Conservation (phyloP, 2,329 filamentous ascomycete species). For the Emmonsiellopsis sp. region DNA sequence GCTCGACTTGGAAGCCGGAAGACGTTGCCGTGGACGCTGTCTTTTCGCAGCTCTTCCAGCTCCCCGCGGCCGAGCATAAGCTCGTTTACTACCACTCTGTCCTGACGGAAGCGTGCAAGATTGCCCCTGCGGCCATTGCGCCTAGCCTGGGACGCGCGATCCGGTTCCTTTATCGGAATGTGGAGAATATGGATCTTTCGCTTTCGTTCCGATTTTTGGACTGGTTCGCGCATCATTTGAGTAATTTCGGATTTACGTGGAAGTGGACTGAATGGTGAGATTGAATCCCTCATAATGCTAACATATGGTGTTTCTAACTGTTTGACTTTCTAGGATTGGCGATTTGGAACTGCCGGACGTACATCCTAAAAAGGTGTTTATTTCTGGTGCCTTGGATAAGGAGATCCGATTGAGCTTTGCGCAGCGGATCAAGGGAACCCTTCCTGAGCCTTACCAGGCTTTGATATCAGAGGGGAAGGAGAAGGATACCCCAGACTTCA, state of each 20-base stretch:
- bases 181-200: conserved; percentile 78
- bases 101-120: conserved; percentile 89
- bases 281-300: conserved; percentile 7
- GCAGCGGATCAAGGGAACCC: conserved; percentile 86
- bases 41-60: conserved; percentile 86
- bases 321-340: conserved; percentile 49
- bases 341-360: conserved; percentile 69
- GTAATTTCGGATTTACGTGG: conserved; percentile 99
- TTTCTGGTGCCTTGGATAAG: conserved; percentile 83
- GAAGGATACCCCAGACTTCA: conserved; percentile 92
- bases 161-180: conserved; percentile 75
- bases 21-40: conserved; percentile 96
- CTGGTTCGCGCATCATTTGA: conserved; percentile 96
- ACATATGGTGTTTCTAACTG: conserved; percentile 5
- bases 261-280: conserved; percentile 92
- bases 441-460: conserved; percentile 72
- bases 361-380: conserved; percentile 88
- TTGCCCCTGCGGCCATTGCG: conserved; percentile 91
- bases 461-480: conserved; percentile 83
- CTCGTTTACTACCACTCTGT: conserved; percentile 94
- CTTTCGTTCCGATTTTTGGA: conserved; percentile 81
- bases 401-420: conserved; percentile 95
- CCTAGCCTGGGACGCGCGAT: conserved; percentile 90
- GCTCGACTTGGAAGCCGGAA: conserved; percentile 90
- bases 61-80: conserved; percentile 83